Percentiles rank a stretch among this genome's conserved stretches.
These are phyloP conservation scores for Eucalyptus urophylla DNA, from an alignment of 345 rosid species.

Conservation along the genomic window DNA sequence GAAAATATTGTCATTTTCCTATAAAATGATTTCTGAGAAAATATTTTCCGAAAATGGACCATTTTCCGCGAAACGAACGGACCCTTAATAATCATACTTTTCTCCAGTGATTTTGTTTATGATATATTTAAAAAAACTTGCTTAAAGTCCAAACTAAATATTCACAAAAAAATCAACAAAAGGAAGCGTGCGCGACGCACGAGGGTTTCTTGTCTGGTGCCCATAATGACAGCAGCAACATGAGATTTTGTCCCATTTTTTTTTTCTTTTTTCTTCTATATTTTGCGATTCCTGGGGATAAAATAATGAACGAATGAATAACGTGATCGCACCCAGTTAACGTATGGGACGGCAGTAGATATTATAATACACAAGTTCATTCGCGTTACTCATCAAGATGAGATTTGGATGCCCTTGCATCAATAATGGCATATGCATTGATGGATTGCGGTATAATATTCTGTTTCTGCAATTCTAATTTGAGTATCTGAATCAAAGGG, in stretches of 20 bases:
- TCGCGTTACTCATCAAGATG: neutral
- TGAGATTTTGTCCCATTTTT: neutral
- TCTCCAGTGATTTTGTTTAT: neutral
- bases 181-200: neutral
- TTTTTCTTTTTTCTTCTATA: neutral
- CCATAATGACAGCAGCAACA: neutral
- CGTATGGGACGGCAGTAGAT: neutral
- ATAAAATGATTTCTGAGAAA: too few species aligned
- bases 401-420: neutral
- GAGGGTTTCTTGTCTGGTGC: neutral
- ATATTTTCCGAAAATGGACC: too few species aligned
- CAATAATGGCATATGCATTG: neutral
- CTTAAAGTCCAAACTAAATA: neutral
- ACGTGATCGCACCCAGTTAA: neutral
- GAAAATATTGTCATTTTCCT: too few species aligned
- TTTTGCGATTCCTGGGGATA: neutral
- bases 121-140: neutral
- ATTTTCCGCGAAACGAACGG: too few species aligned
- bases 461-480: neutral
- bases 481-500: neutral
- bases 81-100: too few species aligned
- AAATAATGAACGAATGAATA: neutral
- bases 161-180: neutral
- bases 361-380: neutral
- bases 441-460: neutral